These are phyloP conservation scores for Picochlorum sp. DNA, from an alignment of 139 green algal genomes.

Conservation along the genomic window DNA sequence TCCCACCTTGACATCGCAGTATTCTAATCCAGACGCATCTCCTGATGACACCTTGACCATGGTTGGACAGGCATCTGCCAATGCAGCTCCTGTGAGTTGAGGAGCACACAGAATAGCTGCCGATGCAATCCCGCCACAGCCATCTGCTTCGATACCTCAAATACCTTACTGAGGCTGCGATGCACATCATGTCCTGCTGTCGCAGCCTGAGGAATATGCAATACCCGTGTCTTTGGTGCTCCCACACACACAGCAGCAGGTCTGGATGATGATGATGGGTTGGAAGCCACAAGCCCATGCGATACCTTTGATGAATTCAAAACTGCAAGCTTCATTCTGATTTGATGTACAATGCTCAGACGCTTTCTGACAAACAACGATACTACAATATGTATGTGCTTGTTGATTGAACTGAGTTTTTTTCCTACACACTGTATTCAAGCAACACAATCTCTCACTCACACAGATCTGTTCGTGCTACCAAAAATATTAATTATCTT, in stretches of 20 bases:
- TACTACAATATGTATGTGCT: too few species aligned
- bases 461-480: too few species aligned
- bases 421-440: too few species aligned
- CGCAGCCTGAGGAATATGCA: too few species aligned
- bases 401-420: too few species aligned
- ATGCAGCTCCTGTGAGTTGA: neutral
- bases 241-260: too few species aligned
- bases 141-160: neutral
- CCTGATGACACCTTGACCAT: constrained; percentile 9
- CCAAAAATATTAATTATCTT: too few species aligned
- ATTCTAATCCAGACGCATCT: constrained; percentile 40
- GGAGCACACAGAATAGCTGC: constrained; percentile 8
- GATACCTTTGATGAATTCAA: neutral
- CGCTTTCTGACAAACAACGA: too few species aligned
- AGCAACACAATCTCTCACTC: too few species aligned
- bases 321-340: neutral
- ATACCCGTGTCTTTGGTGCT: too few species aligned
- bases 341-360: too few species aligned
- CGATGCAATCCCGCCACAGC: neutral
- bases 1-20: constrained; percentile 32
- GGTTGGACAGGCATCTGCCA: constrained; percentile 4
- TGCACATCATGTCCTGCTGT: too few species aligned
- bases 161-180: neutral
- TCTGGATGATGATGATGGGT: neutral
- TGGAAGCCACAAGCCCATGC: neutral